A percentile compares a stretch with the other conserved stretches of the same genome.
Evolutionary conservation across 441 rosid genomes (phyloP).

Genomic region (Melastoma candidum): DNA sequence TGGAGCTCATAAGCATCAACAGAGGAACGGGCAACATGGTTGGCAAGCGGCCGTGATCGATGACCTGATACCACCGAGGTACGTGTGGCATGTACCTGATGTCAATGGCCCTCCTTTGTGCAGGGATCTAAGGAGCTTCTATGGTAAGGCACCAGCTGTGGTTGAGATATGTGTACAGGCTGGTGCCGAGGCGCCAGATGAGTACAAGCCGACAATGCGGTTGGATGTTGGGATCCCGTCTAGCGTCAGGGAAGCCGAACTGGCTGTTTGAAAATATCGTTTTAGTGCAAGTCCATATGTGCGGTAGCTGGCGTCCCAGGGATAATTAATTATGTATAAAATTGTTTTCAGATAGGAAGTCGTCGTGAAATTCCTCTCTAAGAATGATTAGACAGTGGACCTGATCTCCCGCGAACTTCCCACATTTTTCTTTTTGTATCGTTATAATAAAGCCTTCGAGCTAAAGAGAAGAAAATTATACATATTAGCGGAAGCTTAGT

Average conservation of each 20-base stretch:
- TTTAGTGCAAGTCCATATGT: too few relatives aligned
- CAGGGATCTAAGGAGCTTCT: slow-evolving; percentile 59
- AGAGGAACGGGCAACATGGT: slow-evolving; percentile 90
- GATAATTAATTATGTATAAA: too few relatives aligned
- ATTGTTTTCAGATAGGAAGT: too few relatives aligned
- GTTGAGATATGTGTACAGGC: slow-evolving; percentile 88
- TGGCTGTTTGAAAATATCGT: slow-evolving; percentile 54
- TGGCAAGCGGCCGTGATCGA: slow-evolving; percentile 88
- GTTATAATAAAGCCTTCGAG: too few relatives aligned
- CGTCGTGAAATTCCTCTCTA: too few relatives aligned
- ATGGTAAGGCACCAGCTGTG: slow-evolving; percentile 85
- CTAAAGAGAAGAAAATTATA: too few relatives aligned
- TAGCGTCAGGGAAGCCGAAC: slow-evolving; percentile 69
- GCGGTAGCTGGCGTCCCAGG: too few relatives aligned
- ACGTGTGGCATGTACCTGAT: slow-evolving; percentile 91
- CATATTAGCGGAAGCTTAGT: too few relatives aligned
- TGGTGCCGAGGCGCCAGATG: slow-evolving; percentile 64
- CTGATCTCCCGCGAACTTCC: too few relatives aligned
- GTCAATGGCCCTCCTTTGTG: slow-evolving; percentile 49
- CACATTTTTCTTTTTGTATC: too few relatives aligned
- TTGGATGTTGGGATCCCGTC: slow-evolving; percentile 78
- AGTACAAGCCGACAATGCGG: slow-evolving; percentile 84
- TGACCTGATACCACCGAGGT: slow-evolving; percentile 85
- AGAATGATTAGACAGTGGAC: too few relatives aligned
- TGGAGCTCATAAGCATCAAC: slow-evolving; percentile 92